Conservation (phyloP, 257 asterid genomes). For the Plantago major region DNA sequence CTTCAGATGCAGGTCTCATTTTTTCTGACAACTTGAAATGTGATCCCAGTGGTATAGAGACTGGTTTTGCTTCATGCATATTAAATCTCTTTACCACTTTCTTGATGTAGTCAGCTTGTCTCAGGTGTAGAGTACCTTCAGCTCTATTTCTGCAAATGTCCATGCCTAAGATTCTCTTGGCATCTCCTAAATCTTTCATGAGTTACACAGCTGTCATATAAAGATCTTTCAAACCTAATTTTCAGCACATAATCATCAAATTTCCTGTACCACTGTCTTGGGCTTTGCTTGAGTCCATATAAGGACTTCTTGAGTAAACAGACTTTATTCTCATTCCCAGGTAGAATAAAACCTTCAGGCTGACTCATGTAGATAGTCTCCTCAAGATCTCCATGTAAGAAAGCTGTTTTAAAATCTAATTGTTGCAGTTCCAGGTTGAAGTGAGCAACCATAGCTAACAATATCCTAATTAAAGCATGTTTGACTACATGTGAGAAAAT, state of each 20-base stretch:
- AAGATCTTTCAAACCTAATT: neutral
- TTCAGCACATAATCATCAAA: neutral
- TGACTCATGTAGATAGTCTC: neutral
- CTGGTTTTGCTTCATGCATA: too few species aligned
- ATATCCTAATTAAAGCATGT: neutral
- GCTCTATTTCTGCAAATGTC: neutral
- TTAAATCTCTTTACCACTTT: too few species aligned
- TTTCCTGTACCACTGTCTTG: neutral
- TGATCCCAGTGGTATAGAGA: too few species aligned
- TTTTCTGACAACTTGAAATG: too few species aligned
- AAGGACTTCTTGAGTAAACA: neutral
- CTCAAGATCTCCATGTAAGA: neutral
- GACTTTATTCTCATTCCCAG: neutral
- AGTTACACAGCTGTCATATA: neutral
- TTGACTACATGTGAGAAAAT: neutral
- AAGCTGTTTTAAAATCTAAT: conserved; percentile 1
- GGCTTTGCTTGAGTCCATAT: neutral
- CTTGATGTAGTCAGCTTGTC: too few species aligned
- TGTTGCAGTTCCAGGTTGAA: neutral
- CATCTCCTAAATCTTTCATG: conserved; percentile 5
- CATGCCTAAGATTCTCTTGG: neutral
- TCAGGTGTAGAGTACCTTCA: too few species aligned
- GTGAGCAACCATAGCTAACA: neutral
- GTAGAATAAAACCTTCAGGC: neutral
- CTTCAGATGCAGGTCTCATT: too few species aligned